These are phyloP conservation scores for Cucumis sativus DNA, from an alignment of 306 rosid genomes.

Conservation along the genomic window DNA sequence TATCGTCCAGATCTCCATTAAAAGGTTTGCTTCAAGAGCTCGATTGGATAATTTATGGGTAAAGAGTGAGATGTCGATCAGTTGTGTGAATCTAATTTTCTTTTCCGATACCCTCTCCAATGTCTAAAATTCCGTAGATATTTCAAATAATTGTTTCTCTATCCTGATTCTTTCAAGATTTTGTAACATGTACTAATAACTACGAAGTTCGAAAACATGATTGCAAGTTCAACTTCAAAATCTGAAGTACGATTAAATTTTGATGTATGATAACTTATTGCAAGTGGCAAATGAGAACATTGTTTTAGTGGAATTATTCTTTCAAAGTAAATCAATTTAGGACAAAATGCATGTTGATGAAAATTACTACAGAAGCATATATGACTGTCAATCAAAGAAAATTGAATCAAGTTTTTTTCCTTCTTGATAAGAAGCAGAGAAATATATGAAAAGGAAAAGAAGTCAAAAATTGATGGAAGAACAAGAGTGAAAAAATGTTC, in stretches of 20 bases:
- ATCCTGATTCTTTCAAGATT: not conserved
- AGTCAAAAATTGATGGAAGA: not conserved
- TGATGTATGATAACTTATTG: not conserved
- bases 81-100: not conserved
- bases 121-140: not conserved
- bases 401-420: not conserved
- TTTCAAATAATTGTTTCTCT: not conserved
- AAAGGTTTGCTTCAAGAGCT: not conserved
- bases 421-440: not conserved
- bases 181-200: not conserved
- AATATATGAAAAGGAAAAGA: not conserved
- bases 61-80: not conserved
- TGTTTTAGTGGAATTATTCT: not conserved
- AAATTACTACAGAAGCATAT: not conserved
- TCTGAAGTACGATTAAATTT: not conserved
- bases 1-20: not conserved
- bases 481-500: not conserved
- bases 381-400: not conserved
- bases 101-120: not conserved
- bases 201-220: not conserved
- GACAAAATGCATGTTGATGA: not conserved
- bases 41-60: not conserved
- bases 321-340: not conserved
- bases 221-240: not conserved
- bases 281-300: not conserved